Evolutionary conservation across 345 rosid species (phyloP).

Genomic region (Sonneratia alba): DNA sequence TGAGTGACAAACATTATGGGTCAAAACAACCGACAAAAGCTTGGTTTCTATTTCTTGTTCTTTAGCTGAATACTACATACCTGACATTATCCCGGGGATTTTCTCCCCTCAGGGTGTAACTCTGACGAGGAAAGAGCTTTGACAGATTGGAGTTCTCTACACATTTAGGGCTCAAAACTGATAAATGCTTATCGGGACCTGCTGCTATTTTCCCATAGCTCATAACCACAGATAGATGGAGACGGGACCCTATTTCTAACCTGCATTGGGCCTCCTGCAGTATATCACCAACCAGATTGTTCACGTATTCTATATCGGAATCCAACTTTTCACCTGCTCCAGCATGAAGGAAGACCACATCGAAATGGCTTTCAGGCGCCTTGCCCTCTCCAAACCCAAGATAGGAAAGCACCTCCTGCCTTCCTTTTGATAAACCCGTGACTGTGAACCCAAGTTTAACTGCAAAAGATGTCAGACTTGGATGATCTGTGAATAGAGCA

Average conservation of each 20-base stretch:
- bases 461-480: conserved; percentile 39
- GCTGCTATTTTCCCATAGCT: conserved; percentile 52
- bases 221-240: conserved; percentile 69
- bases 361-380: conserved; percentile 40
- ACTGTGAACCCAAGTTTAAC: conserved; percentile 44
- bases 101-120: conserved; percentile 80
- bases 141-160: conserved; percentile 29
- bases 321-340: conserved; percentile 21
- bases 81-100: conserved; percentile 51
- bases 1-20: neutral
- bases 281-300: conserved; percentile 46
- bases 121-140: conserved; percentile 56
- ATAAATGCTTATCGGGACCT: conserved; percentile 23
- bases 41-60: neutral
- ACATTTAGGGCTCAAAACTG: conserved; percentile 27
- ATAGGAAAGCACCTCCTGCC: conserved; percentile 30
- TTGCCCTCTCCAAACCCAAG: conserved; percentile 71
- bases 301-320: conserved; percentile 22
- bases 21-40: neutral
- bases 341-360: conserved; percentile 57
- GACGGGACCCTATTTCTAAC: conserved; percentile 44
- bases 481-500: conserved; percentile 46
- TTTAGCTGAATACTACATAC: conserved; percentile 17
- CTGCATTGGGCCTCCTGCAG: conserved; percentile 42
- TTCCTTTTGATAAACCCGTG: conserved; percentile 23